Conservation (phyloP, 139 green algal genomes). For the Chlorella sp. region DNA sequence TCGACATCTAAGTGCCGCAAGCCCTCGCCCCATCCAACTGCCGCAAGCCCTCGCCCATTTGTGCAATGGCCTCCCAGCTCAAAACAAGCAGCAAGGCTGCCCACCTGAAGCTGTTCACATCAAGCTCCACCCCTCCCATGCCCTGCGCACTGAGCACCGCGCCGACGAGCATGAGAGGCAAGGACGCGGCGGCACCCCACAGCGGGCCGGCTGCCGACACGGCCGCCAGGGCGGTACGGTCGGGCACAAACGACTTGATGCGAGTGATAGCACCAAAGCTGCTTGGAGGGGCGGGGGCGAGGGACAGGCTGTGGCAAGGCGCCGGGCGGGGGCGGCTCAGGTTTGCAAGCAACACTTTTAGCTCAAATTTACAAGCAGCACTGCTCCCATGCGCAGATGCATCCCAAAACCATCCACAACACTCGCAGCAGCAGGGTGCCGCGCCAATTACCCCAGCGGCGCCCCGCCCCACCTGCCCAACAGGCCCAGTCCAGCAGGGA, state of each 20-base stretch:
- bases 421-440: too few species aligned
- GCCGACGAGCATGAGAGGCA: constrained; percentile 60
- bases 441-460: too few species aligned
- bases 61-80: too few species aligned
- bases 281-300: constrained; percentile 75
- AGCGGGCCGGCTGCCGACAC: constrained; percentile 64
- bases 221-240: constrained; percentile 55
- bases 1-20: too few species aligned
- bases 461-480: background rate
- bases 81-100: too few species aligned
- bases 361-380: too few species aligned
- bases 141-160: constrained; percentile 58
- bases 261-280: constrained; percentile 87
- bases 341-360: too few species aligned
- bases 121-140: constrained; percentile 57
- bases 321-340: too few species aligned
- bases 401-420: constrained; percentile 45
- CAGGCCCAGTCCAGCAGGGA: constrained; percentile 60
- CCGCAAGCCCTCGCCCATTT: too few species aligned
- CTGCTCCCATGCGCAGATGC: too few species aligned
- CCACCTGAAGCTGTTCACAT: constrained; percentile 70
- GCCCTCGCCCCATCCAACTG: too few species aligned
- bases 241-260: constrained; percentile 56
- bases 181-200: constrained; percentile 48
- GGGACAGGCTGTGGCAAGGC: too few species aligned